Evolutionary conservation across 192 early-diverging fungal species (phyloP).

Genomic region (Backusella sp.): DNA sequence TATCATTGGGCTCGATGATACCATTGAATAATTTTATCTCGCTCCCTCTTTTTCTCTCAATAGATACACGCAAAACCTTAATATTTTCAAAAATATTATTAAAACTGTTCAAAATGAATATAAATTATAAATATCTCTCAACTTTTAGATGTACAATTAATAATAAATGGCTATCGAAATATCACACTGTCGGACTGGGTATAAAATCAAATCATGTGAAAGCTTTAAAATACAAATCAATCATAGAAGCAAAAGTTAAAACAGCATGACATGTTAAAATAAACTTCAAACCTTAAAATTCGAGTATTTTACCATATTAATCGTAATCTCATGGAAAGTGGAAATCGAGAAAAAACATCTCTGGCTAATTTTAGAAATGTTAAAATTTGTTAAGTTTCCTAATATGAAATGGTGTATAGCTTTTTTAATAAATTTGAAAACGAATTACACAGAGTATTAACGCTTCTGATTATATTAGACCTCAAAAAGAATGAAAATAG

Average conservation of each 20-base stretch:
- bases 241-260: neutral
- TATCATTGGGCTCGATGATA: neutral
- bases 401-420: neutral
- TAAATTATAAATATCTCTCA: neutral
- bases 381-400: neutral
- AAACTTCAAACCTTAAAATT: neutral
- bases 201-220: neutral
- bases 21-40: neutral
- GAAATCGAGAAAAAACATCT: neutral
- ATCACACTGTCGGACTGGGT: neutral
- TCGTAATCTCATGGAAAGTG: too few species aligned
- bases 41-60: too few species aligned
- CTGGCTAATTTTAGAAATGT: neutral
- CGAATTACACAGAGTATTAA: neutral
- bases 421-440: neutral
- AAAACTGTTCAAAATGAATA: neutral
- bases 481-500: neutral
- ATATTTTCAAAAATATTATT: neutral
- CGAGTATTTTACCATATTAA: too few species aligned
- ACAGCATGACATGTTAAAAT: neutral
- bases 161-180: neutral
- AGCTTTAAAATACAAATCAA: neutral
- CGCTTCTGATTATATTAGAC: neutral
- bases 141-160: neutral
- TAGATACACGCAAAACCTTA: neutral